A percentile compares a stretch with the other conserved stretches of the same genome.
Conservation (phyloP, 306 rosid species). For the Adenanthera pavonina region DNA sequence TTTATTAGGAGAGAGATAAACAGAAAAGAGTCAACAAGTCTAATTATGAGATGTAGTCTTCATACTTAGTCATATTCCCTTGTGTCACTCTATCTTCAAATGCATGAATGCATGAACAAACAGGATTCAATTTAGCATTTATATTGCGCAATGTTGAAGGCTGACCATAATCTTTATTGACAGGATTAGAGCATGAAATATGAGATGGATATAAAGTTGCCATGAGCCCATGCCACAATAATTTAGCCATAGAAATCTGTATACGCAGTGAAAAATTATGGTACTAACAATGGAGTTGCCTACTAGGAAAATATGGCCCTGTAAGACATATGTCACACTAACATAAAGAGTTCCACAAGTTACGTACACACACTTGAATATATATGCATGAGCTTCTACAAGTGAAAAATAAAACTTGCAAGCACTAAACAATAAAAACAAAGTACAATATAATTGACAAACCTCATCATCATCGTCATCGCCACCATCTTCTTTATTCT, state of each 20-base stretch:
- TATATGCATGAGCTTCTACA: neutral
- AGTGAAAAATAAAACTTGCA: neutral
- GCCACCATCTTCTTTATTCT: constrained; percentile 72
- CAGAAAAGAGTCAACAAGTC: too few relatives aligned
- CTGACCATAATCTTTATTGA: neutral
- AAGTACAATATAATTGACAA: constrained; percentile 35
- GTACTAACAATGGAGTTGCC: neutral
- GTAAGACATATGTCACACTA: neutral
- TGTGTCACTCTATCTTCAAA: too few relatives aligned
- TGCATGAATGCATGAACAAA: too few relatives aligned
- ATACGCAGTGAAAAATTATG: neutral
- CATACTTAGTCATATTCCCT: too few relatives aligned
- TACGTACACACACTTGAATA: neutral
- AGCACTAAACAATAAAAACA: constrained; percentile 1
- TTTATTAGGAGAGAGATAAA: too few relatives aligned
- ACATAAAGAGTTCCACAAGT: neutral
- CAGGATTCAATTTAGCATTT: too few relatives aligned
- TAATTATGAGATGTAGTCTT: too few relatives aligned
- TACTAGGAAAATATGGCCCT: neutral
- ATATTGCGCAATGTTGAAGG: neutral
- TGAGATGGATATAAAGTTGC: constrained; percentile 5
- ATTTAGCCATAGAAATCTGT: neutral
- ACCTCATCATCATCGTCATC: constrained; percentile 72
- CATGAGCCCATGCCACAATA: neutral
- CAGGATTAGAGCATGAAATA: neutral